Evolutionary conservation across 176 grass and related monocot species (phyloP).

Genomic region (Eragrostis curvula): DNA sequence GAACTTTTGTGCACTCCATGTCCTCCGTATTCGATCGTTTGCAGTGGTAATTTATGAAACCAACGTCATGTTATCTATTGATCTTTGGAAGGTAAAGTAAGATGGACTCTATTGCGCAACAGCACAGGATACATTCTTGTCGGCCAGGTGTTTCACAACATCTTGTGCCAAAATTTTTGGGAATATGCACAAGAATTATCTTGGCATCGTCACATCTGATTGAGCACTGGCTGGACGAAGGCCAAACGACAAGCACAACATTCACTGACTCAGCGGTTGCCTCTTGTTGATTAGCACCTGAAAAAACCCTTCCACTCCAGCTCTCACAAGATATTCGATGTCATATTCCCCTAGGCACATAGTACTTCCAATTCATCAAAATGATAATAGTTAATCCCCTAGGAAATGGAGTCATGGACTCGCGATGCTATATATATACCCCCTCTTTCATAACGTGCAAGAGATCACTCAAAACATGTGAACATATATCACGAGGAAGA

Average conservation of each 20-base stretch:
- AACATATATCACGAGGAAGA: not conserved
- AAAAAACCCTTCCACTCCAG: no score
- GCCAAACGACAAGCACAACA: not conserved
- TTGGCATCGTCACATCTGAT: conserved; percentile 21
- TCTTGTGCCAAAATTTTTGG: not conserved
- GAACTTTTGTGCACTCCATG: not conserved
- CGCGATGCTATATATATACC: not conserved
- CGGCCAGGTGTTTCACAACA: not conserved
- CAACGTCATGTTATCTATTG: not conserved
- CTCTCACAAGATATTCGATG: conserved; percentile 3
- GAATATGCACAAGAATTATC: conserved; percentile 36
- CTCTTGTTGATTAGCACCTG: conserved; percentile 13
- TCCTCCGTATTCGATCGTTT: no score
- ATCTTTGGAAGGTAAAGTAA: not conserved
- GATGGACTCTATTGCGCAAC: not conserved
- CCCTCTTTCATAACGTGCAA: not conserved
- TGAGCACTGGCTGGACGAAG: not conserved
- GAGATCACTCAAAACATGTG: not conserved
- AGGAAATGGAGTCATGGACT: not conserved
- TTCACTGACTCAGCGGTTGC: not conserved
- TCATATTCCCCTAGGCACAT: conserved; percentile 26
- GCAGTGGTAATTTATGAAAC: no score
- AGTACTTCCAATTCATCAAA: not conserved
- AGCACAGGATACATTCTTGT: conserved; percentile 5
- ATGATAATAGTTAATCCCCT: no score